Percentiles rank a stretch among this genome's conserved stretches.
These are phyloP conservation scores for Umbelopsis isabellina DNA, from an alignment of 192 early-diverging fungal species.

Conservation along the genomic window DNA sequence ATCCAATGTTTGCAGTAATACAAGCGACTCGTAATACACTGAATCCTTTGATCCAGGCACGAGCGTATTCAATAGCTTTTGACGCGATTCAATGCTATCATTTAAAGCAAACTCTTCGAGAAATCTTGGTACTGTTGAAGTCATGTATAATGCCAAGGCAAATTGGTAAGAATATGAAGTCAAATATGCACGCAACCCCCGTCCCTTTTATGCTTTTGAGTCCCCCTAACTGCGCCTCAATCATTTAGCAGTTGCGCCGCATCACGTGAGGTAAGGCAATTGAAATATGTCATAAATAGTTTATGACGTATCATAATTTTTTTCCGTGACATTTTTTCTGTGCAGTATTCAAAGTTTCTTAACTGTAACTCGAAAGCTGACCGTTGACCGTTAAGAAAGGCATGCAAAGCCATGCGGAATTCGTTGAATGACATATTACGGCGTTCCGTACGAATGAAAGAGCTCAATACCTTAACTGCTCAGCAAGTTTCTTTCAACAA, in stretches of 20 bases:
- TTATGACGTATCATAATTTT: constrained; percentile 5
- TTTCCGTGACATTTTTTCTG: constrained; percentile 2
- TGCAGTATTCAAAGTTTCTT: background rate
- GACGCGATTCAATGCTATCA: constrained; percentile 10
- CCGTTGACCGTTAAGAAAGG: constrained; percentile 7
- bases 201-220: background rate
- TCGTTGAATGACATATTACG: constrained; percentile 20
- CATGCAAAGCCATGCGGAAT: constrained; percentile 24
- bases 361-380: constrained; percentile 2
- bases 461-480: background rate
- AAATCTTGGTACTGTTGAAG: constrained; percentile 11
- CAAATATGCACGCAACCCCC: background rate
- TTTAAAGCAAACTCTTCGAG: constrained; percentile 32
- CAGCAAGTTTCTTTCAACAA: background rate
- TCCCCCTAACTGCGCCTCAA: too few relatives aligned
- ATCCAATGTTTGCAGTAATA: constrained; percentile 29
- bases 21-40: constrained; percentile 30
- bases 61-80: constrained; percentile 7
- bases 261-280: too few relatives aligned
- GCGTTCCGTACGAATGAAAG: constrained; percentile 9
- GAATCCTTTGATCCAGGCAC: constrained; percentile 24
- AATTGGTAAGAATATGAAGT: background rate
- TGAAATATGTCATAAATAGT: too few relatives aligned
- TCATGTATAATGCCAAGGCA: background rate
- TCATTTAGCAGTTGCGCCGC: too few relatives aligned